These are phyloP conservation scores for Austroboletus niveus DNA, from an alignment of 1,284 basidiomycete genomes.

Conservation along the genomic window DNA sequence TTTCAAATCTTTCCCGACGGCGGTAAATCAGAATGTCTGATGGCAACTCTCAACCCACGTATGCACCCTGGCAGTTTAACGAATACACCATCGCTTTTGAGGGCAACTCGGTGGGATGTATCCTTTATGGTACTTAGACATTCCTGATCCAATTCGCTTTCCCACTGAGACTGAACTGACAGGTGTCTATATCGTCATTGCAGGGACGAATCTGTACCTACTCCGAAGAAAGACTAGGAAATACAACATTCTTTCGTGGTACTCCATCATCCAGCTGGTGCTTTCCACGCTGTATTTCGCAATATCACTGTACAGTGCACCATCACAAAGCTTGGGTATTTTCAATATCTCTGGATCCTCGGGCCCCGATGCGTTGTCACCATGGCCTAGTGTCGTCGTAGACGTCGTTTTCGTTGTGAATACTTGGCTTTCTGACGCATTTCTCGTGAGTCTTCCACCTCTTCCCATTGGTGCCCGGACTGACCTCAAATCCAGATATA, in stretches of 20 bases:
- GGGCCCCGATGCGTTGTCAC: conserved; percentile 5
- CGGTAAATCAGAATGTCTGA: not conserved
- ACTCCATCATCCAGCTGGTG: no score
- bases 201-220: no score
- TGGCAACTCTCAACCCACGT: not conserved
- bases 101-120: not conserved
- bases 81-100: not conserved
- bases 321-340: no score
- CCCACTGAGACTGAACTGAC: no score
- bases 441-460: conserved; percentile 17
- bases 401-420: conserved; percentile 18
- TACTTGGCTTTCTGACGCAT: conserved; percentile 23
- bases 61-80: not conserved
- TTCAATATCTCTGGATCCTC: no score
- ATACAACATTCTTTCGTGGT: no score
- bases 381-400: conserved; percentile 15
- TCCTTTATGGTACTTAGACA: not conserved
- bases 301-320: no score
- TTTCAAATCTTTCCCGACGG: no score
- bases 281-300: no score
- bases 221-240: no score
- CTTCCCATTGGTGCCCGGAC: not conserved
- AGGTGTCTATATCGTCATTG: no score
- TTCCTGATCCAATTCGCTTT: no score
- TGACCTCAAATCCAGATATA: conserved; percentile 17